Conservation (phyloP, 495 filamentous ascomycete genomes). For the Penicillium verhagenii region DNA sequence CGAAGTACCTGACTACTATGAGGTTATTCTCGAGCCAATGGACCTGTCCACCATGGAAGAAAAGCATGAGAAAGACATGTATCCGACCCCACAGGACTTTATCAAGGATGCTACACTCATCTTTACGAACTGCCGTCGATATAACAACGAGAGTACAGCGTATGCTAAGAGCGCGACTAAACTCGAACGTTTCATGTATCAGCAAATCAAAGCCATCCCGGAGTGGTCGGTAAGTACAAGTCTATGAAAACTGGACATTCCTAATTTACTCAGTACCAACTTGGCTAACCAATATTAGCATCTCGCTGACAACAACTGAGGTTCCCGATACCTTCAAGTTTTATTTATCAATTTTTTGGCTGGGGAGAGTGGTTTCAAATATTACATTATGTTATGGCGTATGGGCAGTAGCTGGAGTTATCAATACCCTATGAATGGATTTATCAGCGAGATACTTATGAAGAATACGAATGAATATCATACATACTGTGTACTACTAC, state of each 20-base stretch:
- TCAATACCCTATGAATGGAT: conserved; percentile 30
- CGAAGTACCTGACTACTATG: conserved; percentile 96
- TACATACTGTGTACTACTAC: too few relatives aligned
- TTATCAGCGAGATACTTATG: conserved; percentile 7
- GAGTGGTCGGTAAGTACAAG: conserved; percentile 85
- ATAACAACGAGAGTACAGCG: conserved; percentile 92
- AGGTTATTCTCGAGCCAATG: conserved; percentile 98
- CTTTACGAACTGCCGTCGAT: conserved; percentile 91
- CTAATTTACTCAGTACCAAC: too few relatives aligned
- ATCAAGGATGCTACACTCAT: conserved; percentile 86
- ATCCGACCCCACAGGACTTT: conserved; percentile 89
- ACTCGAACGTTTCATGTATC: conserved; percentile 96
- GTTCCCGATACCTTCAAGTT: background rate
- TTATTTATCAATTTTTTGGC: background rate
- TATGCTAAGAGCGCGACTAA: conserved; percentile 96
- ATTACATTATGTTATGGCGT: conserved; percentile 26
- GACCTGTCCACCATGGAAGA: conserved; percentile 94
- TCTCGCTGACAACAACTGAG: conserved; percentile 47
- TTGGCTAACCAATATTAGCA: conserved; percentile 36
- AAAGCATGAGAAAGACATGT: conserved; percentile 91
- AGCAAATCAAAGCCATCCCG: conserved; percentile 85
- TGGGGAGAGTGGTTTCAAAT: conserved; percentile 19
- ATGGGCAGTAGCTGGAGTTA: conserved; percentile 9
- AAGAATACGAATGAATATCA: background rate
- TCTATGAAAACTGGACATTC: conserved; percentile 13